These are phyloP conservation scores for Athelia psychrophila DNA, from an alignment of 1,284 basidiomycete genomes.

Conservation along the genomic window DNA sequence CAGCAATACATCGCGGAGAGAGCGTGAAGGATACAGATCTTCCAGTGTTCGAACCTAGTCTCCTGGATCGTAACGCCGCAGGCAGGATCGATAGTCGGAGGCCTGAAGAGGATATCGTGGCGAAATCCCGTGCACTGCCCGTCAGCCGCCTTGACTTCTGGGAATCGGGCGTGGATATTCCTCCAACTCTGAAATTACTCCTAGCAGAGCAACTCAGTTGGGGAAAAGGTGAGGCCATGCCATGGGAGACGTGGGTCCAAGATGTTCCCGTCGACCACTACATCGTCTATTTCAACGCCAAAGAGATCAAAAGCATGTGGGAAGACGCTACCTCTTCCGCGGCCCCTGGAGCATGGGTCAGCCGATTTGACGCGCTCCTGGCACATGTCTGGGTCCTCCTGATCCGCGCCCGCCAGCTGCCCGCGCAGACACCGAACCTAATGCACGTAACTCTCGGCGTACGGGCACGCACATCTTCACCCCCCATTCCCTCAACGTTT, in stretches of 20 bases:
- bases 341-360: conserved; percentile 16
- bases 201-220: conserved; percentile 12
- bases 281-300: conserved; percentile 31
- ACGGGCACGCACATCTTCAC: conserved; percentile 28
- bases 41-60: conserved; percentile 31
- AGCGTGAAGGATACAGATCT: conserved; percentile 11
- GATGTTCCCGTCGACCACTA: conserved; percentile 26
- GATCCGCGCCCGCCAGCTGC: conserved; percentile 28
- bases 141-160: conserved; percentile 37
- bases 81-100: conserved; percentile 28
- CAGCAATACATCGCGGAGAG: conserved; percentile 21
- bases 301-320: conserved; percentile 33
- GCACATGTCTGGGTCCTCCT: conserved; percentile 39
- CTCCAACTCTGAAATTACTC: conserved; percentile 15
- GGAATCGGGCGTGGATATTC: conserved; percentile 24
- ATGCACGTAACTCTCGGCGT: conserved; percentile 30
- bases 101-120: conserved; percentile 22
- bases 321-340: conserved; percentile 12
- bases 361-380: conserved; percentile 40
- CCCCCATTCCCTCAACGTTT: conserved; percentile 25
- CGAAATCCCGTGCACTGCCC: conserved; percentile 26
- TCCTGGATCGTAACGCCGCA: conserved; percentile 28
- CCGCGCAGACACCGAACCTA: conserved; percentile 8
- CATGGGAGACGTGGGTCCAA: conserved; percentile 37
- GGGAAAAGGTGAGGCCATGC: conserved; percentile 22